These are phyloP conservation scores for Chloranthus sessilifolius DNA, from an alignment of 164 flowering plant species.

Conservation along the genomic window DNA sequence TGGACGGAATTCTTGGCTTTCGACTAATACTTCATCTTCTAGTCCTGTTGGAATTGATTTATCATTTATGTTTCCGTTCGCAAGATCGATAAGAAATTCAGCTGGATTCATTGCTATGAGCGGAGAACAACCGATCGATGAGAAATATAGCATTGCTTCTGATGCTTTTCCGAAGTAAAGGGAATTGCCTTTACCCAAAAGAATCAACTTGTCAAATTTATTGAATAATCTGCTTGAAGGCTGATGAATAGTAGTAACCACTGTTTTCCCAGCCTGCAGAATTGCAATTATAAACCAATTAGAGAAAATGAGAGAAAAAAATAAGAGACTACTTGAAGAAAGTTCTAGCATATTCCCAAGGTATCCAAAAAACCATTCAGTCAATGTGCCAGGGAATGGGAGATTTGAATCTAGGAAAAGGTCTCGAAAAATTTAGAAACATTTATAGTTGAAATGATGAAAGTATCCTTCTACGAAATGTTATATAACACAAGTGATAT, in stretches of 20 bases:
- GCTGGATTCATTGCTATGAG: conserved; percentile 10
- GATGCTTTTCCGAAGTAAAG: conserved; percentile 8
- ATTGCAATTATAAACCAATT: not conserved
- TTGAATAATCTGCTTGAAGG: conserved; percentile 5
- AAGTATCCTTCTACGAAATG: too few species aligned
- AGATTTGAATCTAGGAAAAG: too few species aligned
- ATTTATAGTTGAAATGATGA: too few species aligned
- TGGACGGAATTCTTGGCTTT: not conserved
- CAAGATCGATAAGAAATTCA: conserved; percentile 7
- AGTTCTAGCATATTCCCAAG: too few species aligned
- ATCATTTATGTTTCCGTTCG: conserved; percentile 4
- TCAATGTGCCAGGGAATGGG: too few species aligned
- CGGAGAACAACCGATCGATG: conserved; percentile 2
- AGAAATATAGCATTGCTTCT: conserved; percentile 12
- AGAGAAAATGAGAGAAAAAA: too few species aligned
- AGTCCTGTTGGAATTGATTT: conserved; percentile 5
- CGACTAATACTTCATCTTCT: not conserved
- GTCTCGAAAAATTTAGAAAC: too few species aligned
- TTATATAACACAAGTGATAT: too few species aligned
- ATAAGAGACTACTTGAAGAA: too few species aligned
- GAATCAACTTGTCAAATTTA: conserved; percentile 4
- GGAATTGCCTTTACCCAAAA: not conserved
- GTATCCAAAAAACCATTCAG: too few species aligned
- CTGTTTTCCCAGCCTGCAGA: conserved; percentile 6
- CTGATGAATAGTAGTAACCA: conserved; percentile 3